Evolutionary conservation across 1,139 yeast genomes (phyloP).

Genomic region (Geotrichum aggregatum): DNA sequence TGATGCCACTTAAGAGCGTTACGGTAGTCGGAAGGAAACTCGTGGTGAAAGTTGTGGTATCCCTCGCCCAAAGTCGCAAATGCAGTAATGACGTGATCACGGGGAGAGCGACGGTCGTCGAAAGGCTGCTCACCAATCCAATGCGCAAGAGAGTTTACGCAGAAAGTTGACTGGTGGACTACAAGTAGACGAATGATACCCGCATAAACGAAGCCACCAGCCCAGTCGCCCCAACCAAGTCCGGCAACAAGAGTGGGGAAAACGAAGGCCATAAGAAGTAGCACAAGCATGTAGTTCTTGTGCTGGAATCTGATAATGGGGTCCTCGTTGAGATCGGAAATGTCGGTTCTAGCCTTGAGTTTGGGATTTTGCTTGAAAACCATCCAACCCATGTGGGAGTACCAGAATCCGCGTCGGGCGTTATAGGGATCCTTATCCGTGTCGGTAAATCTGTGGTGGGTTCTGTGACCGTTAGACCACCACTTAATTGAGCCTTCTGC

Average conservation of each 20-base stretch:
- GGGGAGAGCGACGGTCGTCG: conserved; percentile 95
- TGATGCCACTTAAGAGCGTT: conserved; percentile 98
- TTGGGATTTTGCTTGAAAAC: conserved; percentile 87
- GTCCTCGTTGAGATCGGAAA: conserved; percentile 83
- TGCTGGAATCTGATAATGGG: conserved; percentile 92
- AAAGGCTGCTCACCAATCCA: conserved; percentile 98
- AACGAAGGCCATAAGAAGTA: conserved; percentile 63
- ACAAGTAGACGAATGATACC: conserved; percentile 78
- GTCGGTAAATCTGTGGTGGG: conserved; percentile 96
- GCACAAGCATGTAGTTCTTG: conserved; percentile 72
- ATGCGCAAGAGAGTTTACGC: conserved; percentile 97
- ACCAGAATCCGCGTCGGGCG: conserved; percentile 94
- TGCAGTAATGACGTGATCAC: conserved; percentile 93
- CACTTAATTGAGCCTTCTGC: conserved; percentile 96
- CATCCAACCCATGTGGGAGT: conserved; percentile 98
- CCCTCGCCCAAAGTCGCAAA: conserved; percentile 97
- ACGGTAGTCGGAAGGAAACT: conserved; percentile 97
- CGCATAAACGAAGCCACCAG: conserved; percentile 90
- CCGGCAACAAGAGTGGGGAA: conserved; percentile 79
- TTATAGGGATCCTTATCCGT: conserved; percentile 96
- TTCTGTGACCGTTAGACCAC: conserved; percentile 98
- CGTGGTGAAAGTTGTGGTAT: conserved; percentile 98
- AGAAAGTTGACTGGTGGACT: conserved; percentile 97
- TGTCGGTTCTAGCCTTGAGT: conserved; percentile 92
- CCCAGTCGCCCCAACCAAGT: conserved; percentile 77